Percentiles rank a stretch among this genome's conserved stretches.
phyloP scores from a whole-genome alignment of 139 green algal species.

The Chlamydomonas schloesseri region DNA sequence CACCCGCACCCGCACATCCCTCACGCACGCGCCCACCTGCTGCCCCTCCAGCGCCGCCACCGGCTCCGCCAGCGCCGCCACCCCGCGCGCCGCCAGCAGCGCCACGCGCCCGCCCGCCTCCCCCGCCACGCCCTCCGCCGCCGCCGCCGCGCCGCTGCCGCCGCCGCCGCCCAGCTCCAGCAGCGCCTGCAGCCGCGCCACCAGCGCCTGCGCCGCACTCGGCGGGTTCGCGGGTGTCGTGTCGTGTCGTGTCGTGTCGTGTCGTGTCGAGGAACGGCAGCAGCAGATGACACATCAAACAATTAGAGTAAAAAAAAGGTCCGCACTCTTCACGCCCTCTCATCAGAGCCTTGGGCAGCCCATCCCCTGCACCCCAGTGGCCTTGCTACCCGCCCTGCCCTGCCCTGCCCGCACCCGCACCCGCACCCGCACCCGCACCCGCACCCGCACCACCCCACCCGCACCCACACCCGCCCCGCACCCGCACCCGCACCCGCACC shows the following conservation, averaged over 20 bases:
- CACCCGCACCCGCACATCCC: neutral
- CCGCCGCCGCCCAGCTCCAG: neutral
- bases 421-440: too few species aligned
- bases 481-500: too few species aligned
- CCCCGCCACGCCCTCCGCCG: neutral
- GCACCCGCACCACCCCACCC: too few species aligned
- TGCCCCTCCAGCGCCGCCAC: constrained; percentile 1
- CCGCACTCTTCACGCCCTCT: too few species aligned
- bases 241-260: neutral
- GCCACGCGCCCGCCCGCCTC: neutral
- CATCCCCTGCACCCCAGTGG: too few species aligned
- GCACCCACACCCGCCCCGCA: too few species aligned
- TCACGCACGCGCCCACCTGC: neutral
- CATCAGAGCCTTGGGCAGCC: too few species aligned
- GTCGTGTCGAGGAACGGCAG: neutral
- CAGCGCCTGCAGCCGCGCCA: constrained; percentile 2
- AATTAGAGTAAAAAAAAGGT: too few species aligned
- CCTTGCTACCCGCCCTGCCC: too few species aligned
- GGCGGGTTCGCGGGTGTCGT: neutral
- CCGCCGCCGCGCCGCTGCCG: neutral
- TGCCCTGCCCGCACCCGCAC: too few species aligned
- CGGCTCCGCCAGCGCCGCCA: constrained; percentile 32
- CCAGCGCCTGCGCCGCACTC: neutral
- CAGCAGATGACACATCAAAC: neutral
- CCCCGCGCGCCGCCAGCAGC: neutral